Evolutionary conservation across 371 early-diverging fungal species (phyloP).

Genomic region (Synchytrium microbalum): DNA sequence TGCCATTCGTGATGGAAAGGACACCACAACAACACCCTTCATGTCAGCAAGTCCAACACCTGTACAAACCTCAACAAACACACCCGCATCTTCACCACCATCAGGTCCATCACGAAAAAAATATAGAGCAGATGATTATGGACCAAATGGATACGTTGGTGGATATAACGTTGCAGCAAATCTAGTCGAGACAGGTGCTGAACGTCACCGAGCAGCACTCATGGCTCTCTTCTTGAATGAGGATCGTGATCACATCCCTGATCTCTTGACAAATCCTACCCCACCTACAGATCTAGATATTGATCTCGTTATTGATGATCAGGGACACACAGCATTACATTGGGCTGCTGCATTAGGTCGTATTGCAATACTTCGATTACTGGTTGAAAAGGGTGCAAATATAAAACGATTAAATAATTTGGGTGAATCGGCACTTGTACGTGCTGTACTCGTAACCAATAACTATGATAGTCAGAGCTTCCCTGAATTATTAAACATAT

Average conservation of each 20-base stretch:
- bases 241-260: conserved; percentile 41
- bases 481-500: conserved; percentile 59
- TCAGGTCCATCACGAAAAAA: not conserved
- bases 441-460: conserved; percentile 80
- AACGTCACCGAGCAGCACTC: conserved; percentile 54
- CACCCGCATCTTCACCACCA: not conserved
- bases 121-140: not conserved
- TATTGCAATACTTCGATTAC: conserved; percentile 59
- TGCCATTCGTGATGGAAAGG: not conserved
- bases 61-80: not conserved
- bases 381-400: conserved; percentile 67
- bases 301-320: conserved; percentile 83
- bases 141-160: not conserved
- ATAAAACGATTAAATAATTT: conserved; percentile 54
- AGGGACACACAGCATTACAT: conserved; percentile 88
- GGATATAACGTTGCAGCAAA: not conserved
- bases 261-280: conserved; percentile 42
- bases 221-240: conserved; percentile 65
- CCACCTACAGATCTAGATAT: conserved; percentile 56
- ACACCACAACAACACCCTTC: not conserved
- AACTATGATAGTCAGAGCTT: conserved; percentile 81
- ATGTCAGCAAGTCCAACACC: not conserved
- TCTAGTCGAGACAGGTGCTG: conserved; percentile 19
- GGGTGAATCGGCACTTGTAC: conserved; percentile 86
- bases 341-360: conserved; percentile 93